Evolutionary conservation across 495 filamentous ascomycete genomes (phyloP).

Genomic region (Chlorociboria aeruginascens): DNA sequence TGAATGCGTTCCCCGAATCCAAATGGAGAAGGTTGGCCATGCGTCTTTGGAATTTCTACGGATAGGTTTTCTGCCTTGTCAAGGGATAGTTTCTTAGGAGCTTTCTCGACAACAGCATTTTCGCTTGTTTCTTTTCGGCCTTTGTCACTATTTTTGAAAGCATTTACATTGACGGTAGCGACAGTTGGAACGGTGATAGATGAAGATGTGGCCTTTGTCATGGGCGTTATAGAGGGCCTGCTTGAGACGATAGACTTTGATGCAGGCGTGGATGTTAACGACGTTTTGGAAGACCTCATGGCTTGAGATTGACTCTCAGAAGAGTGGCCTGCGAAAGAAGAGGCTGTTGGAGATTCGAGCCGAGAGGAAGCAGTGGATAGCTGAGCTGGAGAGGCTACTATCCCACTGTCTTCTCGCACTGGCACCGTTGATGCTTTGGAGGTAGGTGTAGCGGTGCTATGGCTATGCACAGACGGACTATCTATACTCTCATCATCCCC

Average conservation of each 20-base stretch:
- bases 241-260: constrained; percentile 16
- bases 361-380: constrained; percentile 20
- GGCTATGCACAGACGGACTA: constrained; percentile 9
- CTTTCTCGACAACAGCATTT: neutral
- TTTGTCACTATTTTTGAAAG: constrained; percentile 33
- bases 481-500: constrained; percentile 15
- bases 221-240: constrained; percentile 24
- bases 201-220: constrained; percentile 24
- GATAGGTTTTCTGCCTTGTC: too few species aligned
- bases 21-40: constrained; percentile 21
- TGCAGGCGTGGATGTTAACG: constrained; percentile 15
- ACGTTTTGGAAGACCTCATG: constrained; percentile 17
- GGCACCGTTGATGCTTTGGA: constrained; percentile 11
- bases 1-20: constrained; percentile 27
- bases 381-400: constrained; percentile 13
- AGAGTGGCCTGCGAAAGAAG: constrained; percentile 14
- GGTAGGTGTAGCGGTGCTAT: constrained; percentile 6
- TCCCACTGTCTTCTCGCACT: constrained; percentile 16
- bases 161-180: constrained; percentile 45
- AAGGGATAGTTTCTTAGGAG: neutral
- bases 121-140: constrained; percentile 13
- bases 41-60: constrained; percentile 20
- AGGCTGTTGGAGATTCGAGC: constrained; percentile 19
- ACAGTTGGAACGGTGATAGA: constrained; percentile 28
- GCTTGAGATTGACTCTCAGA: constrained; percentile 17